Conservation (phyloP, 805 yeast genomes). For the Candida maris region DNA sequence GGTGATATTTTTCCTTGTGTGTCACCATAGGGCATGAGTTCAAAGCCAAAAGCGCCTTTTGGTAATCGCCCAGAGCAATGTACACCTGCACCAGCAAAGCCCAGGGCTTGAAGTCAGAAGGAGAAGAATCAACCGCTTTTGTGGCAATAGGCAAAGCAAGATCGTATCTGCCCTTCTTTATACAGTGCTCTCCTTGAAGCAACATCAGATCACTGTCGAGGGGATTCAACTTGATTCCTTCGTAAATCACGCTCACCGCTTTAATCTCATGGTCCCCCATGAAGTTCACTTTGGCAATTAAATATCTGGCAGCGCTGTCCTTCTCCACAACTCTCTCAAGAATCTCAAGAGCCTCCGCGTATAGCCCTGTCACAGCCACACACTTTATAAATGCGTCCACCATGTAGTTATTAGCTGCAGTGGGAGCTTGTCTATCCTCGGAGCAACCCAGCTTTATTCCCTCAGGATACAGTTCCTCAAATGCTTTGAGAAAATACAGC, state of each 20-base stretch:
- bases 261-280: conserved; percentile 56
- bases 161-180: conserved; percentile 48
- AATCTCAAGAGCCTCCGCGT: conserved; percentile 56
- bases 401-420: conserved; percentile 59
- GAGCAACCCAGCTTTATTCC: conserved; percentile 66
- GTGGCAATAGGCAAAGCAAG: conserved; percentile 57
- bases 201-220: conserved; percentile 54
- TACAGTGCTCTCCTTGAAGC: conserved; percentile 56
- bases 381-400: conserved; percentile 70
- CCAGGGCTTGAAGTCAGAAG: conserved; percentile 78
- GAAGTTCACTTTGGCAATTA: conserved; percentile 51
- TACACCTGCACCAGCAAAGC: conserved; percentile 60
- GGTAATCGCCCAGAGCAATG: conserved; percentile 60
- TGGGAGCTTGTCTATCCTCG: conserved; percentile 67
- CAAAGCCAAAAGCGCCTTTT: conserved; percentile 65
- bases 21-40: conserved; percentile 83
- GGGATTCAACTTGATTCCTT: conserved; percentile 46
- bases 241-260: conserved; percentile 50
- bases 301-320: conserved; percentile 56
- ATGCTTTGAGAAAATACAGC: conserved; percentile 54
- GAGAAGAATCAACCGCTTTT: conserved; percentile 65
- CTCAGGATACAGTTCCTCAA: conserved; percentile 59
- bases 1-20: conserved; percentile 60
- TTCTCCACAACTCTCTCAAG: conserved; percentile 46
- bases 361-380: conserved; percentile 62